Conservation (phyloP, 2,329 filamentous ascomycete genomes). For the Sordariomycetes sp. region DNA sequence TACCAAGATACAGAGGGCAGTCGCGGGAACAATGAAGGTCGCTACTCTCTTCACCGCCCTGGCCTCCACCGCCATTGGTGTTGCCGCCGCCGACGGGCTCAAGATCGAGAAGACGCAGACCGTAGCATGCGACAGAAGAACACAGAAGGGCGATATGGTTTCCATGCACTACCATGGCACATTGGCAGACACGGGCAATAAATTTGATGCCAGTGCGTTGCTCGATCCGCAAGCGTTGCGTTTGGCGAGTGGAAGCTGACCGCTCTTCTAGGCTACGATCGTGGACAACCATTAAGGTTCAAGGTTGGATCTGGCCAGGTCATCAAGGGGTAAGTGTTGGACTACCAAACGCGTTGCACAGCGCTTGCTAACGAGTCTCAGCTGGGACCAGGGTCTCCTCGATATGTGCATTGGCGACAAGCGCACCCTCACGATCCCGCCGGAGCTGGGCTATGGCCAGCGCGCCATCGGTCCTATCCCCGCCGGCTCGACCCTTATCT, state of each 20-base stretch:
- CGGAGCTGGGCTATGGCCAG: slow-evolving; percentile 73
- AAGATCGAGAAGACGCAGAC: slow-evolving; percentile 68
- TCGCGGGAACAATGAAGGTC: slow-evolving; percentile 41
- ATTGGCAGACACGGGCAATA: slow-evolving; percentile 58
- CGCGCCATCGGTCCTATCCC: slow-evolving; percentile 75
- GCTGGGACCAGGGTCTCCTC: slow-evolving; percentile 82
- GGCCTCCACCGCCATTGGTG: slow-evolving; percentile 39
- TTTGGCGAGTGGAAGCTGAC: not conserved
- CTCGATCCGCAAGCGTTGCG: not conserved
- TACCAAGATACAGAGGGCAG: no score
- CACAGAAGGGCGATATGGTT: slow-evolving; percentile 66
- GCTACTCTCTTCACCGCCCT: slow-evolving; percentile 39
- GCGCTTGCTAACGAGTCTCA: slow-evolving; percentile 23
- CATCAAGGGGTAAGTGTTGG: slow-evolving; percentile 66
- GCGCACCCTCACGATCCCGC: slow-evolving; percentile 82
- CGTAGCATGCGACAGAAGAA: slow-evolving; percentile 74
- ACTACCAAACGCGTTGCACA: no score
- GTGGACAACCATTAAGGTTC: slow-evolving; percentile 69
- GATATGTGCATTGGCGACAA: slow-evolving; percentile 97
- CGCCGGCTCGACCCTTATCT: slow-evolving; percentile 70
- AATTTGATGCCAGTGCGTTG: slow-evolving; percentile 67
- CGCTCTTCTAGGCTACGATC: slow-evolving; percentile 53
- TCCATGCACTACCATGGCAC: slow-evolving; percentile 85
- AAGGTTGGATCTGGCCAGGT: slow-evolving; percentile 72
- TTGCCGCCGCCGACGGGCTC: slow-evolving; percentile 51